Conservation (phyloP, 768 basidiomycete species). For the Pleurotus tuoliensis region DNA sequence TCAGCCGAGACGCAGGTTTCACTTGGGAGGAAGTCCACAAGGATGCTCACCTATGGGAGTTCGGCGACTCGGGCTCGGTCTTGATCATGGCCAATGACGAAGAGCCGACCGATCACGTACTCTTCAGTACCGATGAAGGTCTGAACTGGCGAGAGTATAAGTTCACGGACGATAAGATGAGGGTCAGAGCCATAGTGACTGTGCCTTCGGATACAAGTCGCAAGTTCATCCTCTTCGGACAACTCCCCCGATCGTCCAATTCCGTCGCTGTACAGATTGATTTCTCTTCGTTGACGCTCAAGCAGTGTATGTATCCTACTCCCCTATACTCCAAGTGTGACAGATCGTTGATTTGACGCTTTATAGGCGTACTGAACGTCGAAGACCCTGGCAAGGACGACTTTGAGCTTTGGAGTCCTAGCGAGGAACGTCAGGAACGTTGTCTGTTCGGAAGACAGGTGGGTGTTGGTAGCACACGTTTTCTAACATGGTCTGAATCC, state of each 20-base stretch:
- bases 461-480: conserved; percentile 8
- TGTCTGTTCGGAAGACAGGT: conserved; percentile 95
- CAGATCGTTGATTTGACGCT: neutral
- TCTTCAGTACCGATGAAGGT: conserved; percentile 91
- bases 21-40: conserved; percentile 99
- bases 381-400: conserved; percentile 83
- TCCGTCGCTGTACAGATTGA: conserved; percentile 83
- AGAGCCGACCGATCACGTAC: conserved; percentile 81
- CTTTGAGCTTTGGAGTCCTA: conserved; percentile 97
- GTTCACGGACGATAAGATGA: conserved; percentile 70
- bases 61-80: conserved; percentile 94
- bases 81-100: conserved; percentile 95
- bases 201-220: conserved; percentile 89
- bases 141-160: conserved; percentile 83
- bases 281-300: conserved; percentile 72
- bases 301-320: conserved; percentile 57
- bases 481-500: neutral
- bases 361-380: conserved; percentile 59
- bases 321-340: neutral
- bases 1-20: conserved; percentile 94
- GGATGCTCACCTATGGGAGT: conserved; percentile 96
- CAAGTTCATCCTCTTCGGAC: conserved; percentile 83
- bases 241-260: conserved; percentile 39
- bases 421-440: conserved; percentile 78
- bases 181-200: conserved; percentile 77